Conservation (phyloP, 495 filamentous ascomycete genomes). For the Cudoniella acicularis region DNA sequence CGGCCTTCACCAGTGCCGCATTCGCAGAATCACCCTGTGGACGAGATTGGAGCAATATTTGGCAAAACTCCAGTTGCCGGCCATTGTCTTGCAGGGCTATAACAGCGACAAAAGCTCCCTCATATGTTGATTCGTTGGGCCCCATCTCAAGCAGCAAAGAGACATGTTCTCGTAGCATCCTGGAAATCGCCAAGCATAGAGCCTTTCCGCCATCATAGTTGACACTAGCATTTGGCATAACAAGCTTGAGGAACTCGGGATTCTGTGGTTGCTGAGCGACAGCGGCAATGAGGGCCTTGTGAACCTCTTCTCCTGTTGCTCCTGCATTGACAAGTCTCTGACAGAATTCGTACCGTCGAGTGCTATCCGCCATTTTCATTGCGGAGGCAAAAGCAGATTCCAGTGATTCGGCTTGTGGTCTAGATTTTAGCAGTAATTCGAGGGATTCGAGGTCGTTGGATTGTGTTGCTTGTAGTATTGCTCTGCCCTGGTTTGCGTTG, state of each 20-base stretch:
- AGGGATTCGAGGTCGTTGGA: conserved; percentile 12
- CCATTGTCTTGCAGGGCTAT: conserved; percentile 5
- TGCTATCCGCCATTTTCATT: not conserved
- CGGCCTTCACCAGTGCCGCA: not conserved
- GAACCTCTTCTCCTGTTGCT: conserved; percentile 14
- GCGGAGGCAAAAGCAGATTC: conserved; percentile 12
- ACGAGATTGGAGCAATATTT: conserved; percentile 7
- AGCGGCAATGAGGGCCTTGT: conserved; percentile 11
- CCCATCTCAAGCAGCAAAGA: conserved; percentile 10
- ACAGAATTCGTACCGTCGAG: conserved; percentile 10
- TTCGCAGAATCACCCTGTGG: conserved; percentile 4
- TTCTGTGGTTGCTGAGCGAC: conserved; percentile 7
- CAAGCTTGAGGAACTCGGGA: conserved; percentile 14
- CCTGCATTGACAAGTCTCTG: conserved; percentile 16
- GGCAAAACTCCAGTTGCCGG: conserved; percentile 17
- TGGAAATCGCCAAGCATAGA: conserved; percentile 11
- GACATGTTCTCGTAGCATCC: conserved; percentile 5
- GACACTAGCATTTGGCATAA: conserved; percentile 7
- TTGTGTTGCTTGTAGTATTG: conserved; percentile 10
- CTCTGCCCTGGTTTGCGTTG: conserved; percentile 4
- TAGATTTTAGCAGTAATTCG: conserved; percentile 9
- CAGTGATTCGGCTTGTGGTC: conserved; percentile 10
- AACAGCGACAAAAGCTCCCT: conserved; percentile 14
- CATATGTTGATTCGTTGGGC: conserved; percentile 9
- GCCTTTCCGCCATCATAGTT: conserved; percentile 14